phyloP scores from a whole-genome alignment of 805 yeast genomes.

The Torulaspora quercuum region DNA sequence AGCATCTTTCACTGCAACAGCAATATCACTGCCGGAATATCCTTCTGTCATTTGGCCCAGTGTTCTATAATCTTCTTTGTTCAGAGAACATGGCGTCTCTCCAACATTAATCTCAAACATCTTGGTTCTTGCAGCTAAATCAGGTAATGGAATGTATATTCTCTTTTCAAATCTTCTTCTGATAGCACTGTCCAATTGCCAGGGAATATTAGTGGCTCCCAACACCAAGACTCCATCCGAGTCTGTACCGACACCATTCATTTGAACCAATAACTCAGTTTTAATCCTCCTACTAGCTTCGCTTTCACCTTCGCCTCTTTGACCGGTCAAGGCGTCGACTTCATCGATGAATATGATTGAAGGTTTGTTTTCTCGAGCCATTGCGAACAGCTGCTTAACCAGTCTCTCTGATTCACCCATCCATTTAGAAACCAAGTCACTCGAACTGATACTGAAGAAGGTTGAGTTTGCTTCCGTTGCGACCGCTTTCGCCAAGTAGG shows the following conservation, averaged over 20 bases:
- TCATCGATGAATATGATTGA: conserved; percentile 96
- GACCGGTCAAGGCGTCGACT: conserved; percentile 96
- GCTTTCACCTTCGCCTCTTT: conserved; percentile 96
- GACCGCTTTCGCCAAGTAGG: conserved; percentile 94
- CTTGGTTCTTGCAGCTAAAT: conserved; percentile 81
- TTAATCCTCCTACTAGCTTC: conserved; percentile 95
- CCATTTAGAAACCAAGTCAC: conserved; percentile 96
- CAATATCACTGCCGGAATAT: conserved; percentile 94
- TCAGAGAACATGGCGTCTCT: conserved; percentile 75
- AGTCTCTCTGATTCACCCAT: conserved; percentile 98
- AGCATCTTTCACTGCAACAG: conserved; percentile 95
- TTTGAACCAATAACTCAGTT: conserved; percentile 92
- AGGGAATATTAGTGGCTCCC: conserved; percentile 97
- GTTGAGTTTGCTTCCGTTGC: conserved; percentile 98
- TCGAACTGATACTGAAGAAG: conserved; percentile 91
- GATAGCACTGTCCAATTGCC: conserved; percentile 98
- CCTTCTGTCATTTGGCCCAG: conserved; percentile 95
- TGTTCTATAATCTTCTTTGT: conserved; percentile 66
- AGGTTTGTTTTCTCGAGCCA: conserved; percentile 97
- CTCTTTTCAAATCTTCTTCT: conserved; percentile 94
- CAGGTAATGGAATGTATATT: conserved; percentile 93
- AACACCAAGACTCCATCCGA: conserved; percentile 86
- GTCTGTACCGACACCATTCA: conserved; percentile 99
- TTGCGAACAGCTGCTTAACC: conserved; percentile 87
- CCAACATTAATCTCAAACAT: conserved; percentile 96